Conservation (phyloP, 495 filamentous ascomycete genomes). For the Penicillium subrubescens region DNA sequence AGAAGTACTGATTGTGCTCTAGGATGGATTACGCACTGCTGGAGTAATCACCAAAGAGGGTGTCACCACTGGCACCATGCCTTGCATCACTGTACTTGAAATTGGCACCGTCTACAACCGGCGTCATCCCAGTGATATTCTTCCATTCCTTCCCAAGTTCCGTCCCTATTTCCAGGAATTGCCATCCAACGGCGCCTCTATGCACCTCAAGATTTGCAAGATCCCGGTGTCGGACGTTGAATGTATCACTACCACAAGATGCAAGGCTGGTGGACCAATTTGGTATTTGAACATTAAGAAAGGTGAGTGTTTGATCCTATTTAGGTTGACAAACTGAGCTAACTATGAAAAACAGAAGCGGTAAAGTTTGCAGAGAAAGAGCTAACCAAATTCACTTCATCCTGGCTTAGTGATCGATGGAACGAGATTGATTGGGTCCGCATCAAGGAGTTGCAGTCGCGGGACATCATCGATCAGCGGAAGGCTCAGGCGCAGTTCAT, state of each 20-base stretch:
- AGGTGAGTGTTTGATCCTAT: conserved; percentile 26
- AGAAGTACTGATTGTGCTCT: conserved; percentile 22
- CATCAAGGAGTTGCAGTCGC: conserved; percentile 75
- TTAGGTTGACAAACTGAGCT: background rate
- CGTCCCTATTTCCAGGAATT: conserved; percentile 60
- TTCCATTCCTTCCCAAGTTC: conserved; percentile 75
- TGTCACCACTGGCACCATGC: conserved; percentile 57
- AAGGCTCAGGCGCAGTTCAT: conserved; percentile 59
- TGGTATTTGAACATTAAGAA: conserved; percentile 51
- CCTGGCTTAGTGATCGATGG: conserved; percentile 76
- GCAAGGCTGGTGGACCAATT: conserved; percentile 58
- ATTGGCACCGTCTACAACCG: conserved; percentile 62
- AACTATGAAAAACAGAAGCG: conserved; percentile 34
- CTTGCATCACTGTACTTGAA: conserved; percentile 75
- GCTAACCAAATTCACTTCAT: conserved; percentile 60
- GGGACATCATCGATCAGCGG: conserved; percentile 72
- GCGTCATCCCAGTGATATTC: conserved; percentile 73
- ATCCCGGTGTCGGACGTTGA: conserved; percentile 75
- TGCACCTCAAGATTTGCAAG: conserved; percentile 63
- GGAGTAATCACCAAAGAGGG: conserved; percentile 81
- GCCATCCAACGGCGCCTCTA: conserved; percentile 55
- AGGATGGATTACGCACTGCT: conserved; percentile 76
- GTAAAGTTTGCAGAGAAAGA: conserved; percentile 58
- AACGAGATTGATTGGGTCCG: conserved; percentile 81
- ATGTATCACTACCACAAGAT: conserved; percentile 72